These are phyloP conservation scores for Passiflora organensis DNA, from an alignment of 345 rosid genomes.

Conservation along the genomic window DNA sequence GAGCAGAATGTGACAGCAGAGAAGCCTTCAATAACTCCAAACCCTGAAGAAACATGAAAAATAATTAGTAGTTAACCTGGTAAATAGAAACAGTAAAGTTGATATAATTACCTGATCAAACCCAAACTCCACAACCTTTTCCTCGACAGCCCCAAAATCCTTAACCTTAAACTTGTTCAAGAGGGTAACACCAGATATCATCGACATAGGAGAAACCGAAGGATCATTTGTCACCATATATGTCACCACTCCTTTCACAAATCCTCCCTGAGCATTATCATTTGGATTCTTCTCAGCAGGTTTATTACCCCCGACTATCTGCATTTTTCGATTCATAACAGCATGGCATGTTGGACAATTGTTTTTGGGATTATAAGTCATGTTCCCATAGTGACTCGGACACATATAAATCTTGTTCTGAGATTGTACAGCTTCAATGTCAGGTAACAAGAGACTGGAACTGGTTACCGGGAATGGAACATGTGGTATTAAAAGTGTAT, in stretches of 20 bases:
- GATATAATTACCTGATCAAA: constrained; percentile 4
- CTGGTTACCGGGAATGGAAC: no score
- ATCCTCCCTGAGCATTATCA: background rate
- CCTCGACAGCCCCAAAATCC: constrained; percentile 12
- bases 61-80: background rate
- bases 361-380: background rate
- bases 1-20: no score
- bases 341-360: background rate
- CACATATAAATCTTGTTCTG: background rate
- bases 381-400: background rate
- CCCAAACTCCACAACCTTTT: constrained; percentile 16
- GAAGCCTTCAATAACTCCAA: no score
- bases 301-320: background rate
- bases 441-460: no score
- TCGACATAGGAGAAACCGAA: constrained; percentile 4
- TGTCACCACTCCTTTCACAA: constrained; percentile 6
- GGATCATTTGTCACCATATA: constrained; percentile 21
- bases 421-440: background rate
- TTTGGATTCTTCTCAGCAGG: background rate
- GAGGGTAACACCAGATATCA: constrained; percentile 10
- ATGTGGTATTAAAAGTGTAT: background rate
- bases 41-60: no score
- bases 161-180: constrained; percentile 3
- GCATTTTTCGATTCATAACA: background rate
- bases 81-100: background rate